phyloP scores from a whole-genome alignment of 805 yeast genomes.

The Peterozyma toletana region DNA sequence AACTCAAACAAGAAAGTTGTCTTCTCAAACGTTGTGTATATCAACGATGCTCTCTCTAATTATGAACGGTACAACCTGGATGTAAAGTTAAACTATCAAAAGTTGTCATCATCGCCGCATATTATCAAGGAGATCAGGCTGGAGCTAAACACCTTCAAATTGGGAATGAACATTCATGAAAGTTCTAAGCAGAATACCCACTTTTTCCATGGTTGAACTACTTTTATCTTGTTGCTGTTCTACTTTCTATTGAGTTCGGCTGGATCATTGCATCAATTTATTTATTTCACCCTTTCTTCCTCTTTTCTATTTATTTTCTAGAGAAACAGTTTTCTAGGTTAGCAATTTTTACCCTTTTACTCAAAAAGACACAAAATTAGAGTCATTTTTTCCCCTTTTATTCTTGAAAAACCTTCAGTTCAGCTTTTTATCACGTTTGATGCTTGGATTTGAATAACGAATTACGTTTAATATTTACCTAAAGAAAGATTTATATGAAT shows the following conservation, averaged over 20 bases:
- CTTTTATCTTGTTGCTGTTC: background rate
- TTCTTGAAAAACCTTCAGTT: too few relatives aligned
- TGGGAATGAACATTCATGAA: constrained; percentile 66
- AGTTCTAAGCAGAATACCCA: constrained; percentile 57
- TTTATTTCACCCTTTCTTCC: constrained; percentile 20
- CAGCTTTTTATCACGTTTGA: too few relatives aligned
- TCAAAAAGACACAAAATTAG: too few relatives aligned
- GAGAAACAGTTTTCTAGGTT: background rate
- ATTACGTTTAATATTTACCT: too few relatives aligned
- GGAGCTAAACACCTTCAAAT: constrained; percentile 60
- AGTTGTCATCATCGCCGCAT: constrained; percentile 36
- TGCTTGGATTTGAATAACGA: too few relatives aligned
- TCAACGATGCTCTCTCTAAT: constrained; percentile 46
- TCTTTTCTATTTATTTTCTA: constrained; percentile 20
- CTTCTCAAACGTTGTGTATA: constrained; percentile 39
- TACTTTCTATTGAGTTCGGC: constrained; percentile 1
- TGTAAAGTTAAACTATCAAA: constrained; percentile 39
- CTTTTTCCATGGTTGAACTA: constrained; percentile 37
- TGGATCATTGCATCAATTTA: constrained; percentile 7
- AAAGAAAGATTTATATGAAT: too few relatives aligned
- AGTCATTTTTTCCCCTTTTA: too few relatives aligned
- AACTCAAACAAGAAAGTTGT: constrained; percentile 22
- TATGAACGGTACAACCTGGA: constrained; percentile 49
- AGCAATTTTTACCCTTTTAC: background rate
- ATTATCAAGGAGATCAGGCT: constrained; percentile 49